phyloP scores from a whole-genome alignment of 768 basidiomycete genomes.

The Butyriboletus loyo region DNA sequence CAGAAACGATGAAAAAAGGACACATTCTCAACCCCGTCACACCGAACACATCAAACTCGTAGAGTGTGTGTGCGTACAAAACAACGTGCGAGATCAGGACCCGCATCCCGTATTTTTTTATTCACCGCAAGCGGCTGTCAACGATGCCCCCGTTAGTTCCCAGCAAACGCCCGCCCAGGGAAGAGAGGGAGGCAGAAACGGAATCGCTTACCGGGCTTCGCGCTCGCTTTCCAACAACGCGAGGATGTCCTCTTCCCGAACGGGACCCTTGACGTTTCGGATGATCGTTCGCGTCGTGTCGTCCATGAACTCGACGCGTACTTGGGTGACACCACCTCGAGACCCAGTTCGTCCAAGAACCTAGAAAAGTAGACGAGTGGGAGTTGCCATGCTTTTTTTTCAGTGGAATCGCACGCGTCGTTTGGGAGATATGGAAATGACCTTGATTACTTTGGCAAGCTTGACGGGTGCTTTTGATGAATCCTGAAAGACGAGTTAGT shows the following conservation, averaged over 20 bases:
- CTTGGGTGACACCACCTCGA: conserved; percentile 98
- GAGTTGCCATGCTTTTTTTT: no score
- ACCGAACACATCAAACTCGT: neutral
- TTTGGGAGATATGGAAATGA: conserved; percentile 25
- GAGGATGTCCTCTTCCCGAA: conserved; percentile 93
- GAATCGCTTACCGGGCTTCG: conserved; percentile 82
- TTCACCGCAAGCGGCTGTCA: conserved; percentile 25
- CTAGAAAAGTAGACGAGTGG: conserved; percentile 50
- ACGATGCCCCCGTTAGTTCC: neutral
- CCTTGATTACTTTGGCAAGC: conserved; percentile 97
- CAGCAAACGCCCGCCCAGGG: neutral
- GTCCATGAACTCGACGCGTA: conserved; percentile 99
- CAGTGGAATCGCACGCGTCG: neutral
- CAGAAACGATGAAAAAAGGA: conserved; percentile 1
- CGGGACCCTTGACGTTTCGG: conserved; percentile 98
- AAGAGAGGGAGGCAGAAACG: neutral
- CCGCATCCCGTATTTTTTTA: neutral
- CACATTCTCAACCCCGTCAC: neutral
- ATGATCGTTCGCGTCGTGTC: conserved; percentile 94
- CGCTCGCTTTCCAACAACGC: conserved; percentile 97
- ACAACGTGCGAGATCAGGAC: neutral
- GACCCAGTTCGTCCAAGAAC: conserved; percentile 98
- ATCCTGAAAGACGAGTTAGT: conserved; percentile 44
- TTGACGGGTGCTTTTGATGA: conserved; percentile 91
- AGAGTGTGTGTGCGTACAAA: neutral